Evolutionary conservation across 176 grass and related monocot genomes (phyloP), one percentile per base, ranked within the genome.

Genomic region (Themeda triandra): DNA sequence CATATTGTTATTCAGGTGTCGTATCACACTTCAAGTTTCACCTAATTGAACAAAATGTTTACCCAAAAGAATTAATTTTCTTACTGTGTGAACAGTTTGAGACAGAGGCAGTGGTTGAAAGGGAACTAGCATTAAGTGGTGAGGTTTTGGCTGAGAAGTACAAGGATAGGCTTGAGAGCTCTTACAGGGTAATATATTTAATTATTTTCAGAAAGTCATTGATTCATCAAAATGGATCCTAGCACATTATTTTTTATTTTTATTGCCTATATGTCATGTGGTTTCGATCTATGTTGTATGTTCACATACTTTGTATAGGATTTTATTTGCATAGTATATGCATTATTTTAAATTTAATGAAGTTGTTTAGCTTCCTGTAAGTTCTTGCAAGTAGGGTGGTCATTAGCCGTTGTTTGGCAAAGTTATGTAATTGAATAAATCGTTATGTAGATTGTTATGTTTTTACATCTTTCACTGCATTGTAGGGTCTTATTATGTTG

Each of bases 1-100:
- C 95, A 98, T 82, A 98, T 98, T 88, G 96, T 98, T 88, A 95
- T 98, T 92, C 93, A 98, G 93, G 96, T 98, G 66, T 77, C 68
- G 23, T 59, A 76, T 62, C 75, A 75, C 31, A 39, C 41, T 45
- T 78, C 41, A 42, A 66, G 49, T 84, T 83, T 83, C 36, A 76
- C 78, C 51, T 86, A 36, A 30, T 85, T 84, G 39, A 29, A 73
- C 24, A 36, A 51, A 79, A 37, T 63, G 27, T 35, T 30, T 4
- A 36, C 71, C 59, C 70, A 32, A 53, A 51, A 65, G 71, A 76
- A 39, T 78, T 71, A 39, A 65, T 88, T 63, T 83, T 53, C 14
- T 66, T 81, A 36, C 32, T 76, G 12, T 74, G 49, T 82, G 51
- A 79, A 82, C 71, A 98, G 93, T 98, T 98, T 87, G 89, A 90